Evolutionary conservation across 1,139 yeast genomes (phyloP).

Genomic region (Citeromyces hawaiiensis): DNA sequence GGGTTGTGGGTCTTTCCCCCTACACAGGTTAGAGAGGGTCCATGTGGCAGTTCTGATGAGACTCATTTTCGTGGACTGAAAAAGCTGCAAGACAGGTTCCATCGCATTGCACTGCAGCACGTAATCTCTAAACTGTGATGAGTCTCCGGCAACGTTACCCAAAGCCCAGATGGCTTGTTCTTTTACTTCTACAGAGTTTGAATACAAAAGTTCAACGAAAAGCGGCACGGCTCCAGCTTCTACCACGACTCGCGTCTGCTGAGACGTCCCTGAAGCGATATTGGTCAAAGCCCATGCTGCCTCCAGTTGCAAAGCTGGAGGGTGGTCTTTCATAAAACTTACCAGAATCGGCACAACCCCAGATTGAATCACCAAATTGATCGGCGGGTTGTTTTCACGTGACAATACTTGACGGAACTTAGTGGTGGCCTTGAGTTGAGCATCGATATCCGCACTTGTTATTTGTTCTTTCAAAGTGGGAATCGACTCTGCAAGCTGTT

Average conservation of each 20-base stretch:
- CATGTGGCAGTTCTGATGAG: constrained; percentile 94
- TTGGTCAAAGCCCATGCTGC: constrained; percentile 99
- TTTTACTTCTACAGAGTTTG: constrained; percentile 80
- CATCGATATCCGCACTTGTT: constrained; percentile 63
- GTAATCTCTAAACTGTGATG: constrained; percentile 76
- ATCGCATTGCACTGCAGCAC: constrained; percentile 80
- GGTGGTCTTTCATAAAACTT: constrained; percentile 65
- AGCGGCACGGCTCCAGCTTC: constrained; percentile 90
- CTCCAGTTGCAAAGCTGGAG: constrained; percentile 85
- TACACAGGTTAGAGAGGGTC: constrained; percentile 92
- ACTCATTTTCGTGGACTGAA: constrained; percentile 73
- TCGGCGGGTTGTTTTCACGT: constrained; percentile 96
- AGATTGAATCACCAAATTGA: constrained; percentile 79
- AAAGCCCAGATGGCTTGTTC: constrained; percentile 99
- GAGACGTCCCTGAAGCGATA: constrained; percentile 90
- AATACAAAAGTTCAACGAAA: constrained; percentile 69
- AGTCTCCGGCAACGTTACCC: constrained; percentile 98
- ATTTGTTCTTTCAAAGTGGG: constrained; percentile 82
- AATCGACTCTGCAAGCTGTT: constrained; percentile 57
- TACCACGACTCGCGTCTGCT: constrained; percentile 82
- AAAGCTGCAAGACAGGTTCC: constrained; percentile 72
- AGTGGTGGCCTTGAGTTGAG: constrained; percentile 79
- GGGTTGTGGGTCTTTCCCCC: constrained; percentile 95
- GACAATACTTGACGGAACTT: constrained; percentile 89
- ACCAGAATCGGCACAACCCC: constrained; percentile 92